Evolutionary conservation across 345 rosid species (phyloP).

Genomic region (Mangifera indica): DNA sequence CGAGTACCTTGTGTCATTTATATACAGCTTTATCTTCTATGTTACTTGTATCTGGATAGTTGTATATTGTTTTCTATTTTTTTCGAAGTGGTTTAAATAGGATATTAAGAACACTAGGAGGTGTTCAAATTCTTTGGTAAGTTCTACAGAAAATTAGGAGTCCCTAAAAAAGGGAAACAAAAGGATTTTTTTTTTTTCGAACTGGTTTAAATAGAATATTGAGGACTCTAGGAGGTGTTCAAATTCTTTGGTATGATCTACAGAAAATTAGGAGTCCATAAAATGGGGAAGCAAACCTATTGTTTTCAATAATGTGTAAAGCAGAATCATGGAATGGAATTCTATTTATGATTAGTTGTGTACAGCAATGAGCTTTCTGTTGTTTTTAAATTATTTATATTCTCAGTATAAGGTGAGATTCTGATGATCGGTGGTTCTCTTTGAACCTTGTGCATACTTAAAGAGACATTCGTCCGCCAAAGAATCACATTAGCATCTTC

Average conservation of each 20-base stretch:
- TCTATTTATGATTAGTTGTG: background rate
- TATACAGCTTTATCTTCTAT: background rate
- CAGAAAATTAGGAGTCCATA: background rate
- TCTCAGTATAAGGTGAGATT: background rate
- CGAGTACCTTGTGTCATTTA: background rate
- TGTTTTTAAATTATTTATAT: background rate
- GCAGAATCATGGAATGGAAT: background rate
- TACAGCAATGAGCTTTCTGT: background rate
- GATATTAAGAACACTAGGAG: background rate
- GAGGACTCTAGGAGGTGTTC: background rate
- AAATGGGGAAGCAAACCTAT: too few species aligned
- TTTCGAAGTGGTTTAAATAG: background rate
- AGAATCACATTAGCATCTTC: constrained; percentile 48
- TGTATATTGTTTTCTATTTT: background rate
- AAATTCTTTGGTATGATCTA: background rate
- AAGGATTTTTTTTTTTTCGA: too few species aligned
- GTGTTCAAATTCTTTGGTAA: background rate
- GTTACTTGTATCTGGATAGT: background rate
- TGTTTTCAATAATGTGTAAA: background rate
- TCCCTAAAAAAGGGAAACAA: background rate
- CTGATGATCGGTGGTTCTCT: constrained; percentile 2
- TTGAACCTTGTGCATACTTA: constrained; percentile 9
- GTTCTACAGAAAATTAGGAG: background rate
- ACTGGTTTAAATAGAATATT: background rate
- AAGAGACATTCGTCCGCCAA: constrained; percentile 55